These are phyloP conservation scores for Leptodontidium sp. DNA, from an alignment of 2,329 filamentous ascomycete genomes.

Conservation along the genomic window DNA sequence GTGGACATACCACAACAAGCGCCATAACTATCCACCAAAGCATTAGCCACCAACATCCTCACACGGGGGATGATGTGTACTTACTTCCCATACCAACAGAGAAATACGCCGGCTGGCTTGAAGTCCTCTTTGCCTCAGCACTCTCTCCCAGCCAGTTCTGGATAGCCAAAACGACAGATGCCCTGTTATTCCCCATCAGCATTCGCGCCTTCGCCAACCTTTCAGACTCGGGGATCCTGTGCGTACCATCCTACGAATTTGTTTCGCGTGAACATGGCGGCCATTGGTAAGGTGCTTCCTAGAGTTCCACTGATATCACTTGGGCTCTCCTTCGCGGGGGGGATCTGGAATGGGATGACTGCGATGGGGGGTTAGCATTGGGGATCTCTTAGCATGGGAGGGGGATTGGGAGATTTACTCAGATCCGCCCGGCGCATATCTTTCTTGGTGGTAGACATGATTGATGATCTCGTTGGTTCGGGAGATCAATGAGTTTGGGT, in stretches of 20 bases:
- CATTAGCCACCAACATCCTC: not conserved
- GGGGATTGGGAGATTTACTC: constrained; percentile 58
- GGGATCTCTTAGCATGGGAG: not conserved
- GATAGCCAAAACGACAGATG: constrained; percentile 75
- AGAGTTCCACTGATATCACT: constrained; percentile 76
- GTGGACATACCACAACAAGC: constrained; percentile 52
- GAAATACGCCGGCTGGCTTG: constrained; percentile 76
- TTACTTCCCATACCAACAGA: constrained; percentile 81
- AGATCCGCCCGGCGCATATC: constrained; percentile 80
- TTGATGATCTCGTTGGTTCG: constrained; percentile 14
- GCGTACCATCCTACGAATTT: constrained; percentile 74
- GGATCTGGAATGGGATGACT: constrained; percentile 92
- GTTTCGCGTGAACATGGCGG: constrained; percentile 92
- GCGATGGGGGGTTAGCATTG: constrained; percentile 29
- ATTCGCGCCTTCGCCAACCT: not conserved
- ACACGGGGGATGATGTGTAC: not conserved
- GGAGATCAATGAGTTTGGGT: not conserved
- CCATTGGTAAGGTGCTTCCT: constrained; percentile 89
- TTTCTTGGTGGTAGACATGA: constrained; percentile 74
- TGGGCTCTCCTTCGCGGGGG: constrained; percentile 68
- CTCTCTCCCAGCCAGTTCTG: constrained; percentile 83
- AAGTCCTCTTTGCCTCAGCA: constrained; percentile 68
- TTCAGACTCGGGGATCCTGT: constrained; percentile 33
- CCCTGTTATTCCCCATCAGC: constrained; percentile 57
- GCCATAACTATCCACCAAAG: constrained; percentile 44